Conservation (phyloP, 2,329 filamentous ascomycete species). For the Coniosporium tulheliwenetii region DNA sequence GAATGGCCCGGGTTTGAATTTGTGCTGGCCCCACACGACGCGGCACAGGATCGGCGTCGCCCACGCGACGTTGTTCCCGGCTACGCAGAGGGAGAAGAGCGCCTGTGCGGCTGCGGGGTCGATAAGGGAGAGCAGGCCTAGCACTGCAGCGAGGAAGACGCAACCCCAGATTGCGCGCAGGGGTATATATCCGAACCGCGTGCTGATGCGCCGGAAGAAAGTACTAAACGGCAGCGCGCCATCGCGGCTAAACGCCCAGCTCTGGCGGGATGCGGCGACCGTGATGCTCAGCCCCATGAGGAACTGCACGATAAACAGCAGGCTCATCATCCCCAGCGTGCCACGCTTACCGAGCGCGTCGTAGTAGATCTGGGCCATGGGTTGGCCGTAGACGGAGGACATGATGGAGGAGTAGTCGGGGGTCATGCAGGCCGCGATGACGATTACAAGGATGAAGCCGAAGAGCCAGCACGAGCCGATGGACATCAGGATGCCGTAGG, state of each 20-base stretch:
- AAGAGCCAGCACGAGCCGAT: conserved; percentile 40
- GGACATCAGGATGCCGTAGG: conserved; percentile 42
- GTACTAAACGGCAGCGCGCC: conserved; percentile 43
- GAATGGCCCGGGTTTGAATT: conserved; percentile 43
- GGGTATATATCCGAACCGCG: conserved; percentile 40
- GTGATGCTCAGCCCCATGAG: conserved; percentile 44
- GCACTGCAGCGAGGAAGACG: conserved; percentile 32
- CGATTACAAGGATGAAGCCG: conserved; percentile 41
- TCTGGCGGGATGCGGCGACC: conserved; percentile 43
- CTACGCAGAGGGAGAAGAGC: conserved; percentile 43
- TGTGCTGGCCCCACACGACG: conserved; percentile 39
- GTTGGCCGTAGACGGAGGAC: conserved; percentile 38
- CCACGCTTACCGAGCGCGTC: conserved; percentile 44
- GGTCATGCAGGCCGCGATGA: conserved; percentile 41
- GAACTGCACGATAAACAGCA: conserved; percentile 46
- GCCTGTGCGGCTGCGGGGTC: conserved; percentile 41
- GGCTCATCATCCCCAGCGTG: conserved; percentile 41
- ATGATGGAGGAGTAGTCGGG: conserved; percentile 34
- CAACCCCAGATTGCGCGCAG: conserved; percentile 40
- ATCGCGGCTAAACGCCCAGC: conserved; percentile 48
- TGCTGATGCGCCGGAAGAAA: conserved; percentile 41
- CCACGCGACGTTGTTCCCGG: conserved; percentile 47
- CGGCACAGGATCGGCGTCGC: conserved; percentile 42
- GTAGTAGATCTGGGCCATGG: conserved; percentile 46
- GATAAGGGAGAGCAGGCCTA: conserved; percentile 44